These are phyloP conservation scores for Tricholoma saponaceum DNA, from an alignment of 768 basidiomycete genomes.

Conservation along the genomic window DNA sequence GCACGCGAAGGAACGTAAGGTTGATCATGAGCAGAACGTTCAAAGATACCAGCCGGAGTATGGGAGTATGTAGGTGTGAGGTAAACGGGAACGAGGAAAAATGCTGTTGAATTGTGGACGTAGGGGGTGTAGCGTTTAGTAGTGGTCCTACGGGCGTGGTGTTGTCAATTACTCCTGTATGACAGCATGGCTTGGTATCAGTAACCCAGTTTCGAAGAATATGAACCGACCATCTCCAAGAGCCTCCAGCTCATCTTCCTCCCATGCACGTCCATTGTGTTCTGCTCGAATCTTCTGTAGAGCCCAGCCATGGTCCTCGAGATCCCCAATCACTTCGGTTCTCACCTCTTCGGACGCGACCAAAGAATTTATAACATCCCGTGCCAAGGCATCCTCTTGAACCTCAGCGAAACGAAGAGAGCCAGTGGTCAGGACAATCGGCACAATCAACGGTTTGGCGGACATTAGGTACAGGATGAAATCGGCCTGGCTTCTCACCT, in stretches of 20 bases:
- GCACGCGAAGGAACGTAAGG: slow-evolving; percentile 61
- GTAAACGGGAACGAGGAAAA: slow-evolving; percentile 73
- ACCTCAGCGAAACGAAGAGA: slow-evolving; percentile 63
- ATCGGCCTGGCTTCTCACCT: background rate
- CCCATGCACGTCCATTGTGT: slow-evolving; percentile 59
- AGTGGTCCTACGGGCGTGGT: slow-evolving; percentile 48
- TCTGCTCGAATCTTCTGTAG: slow-evolving; percentile 62
- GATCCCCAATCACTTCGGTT: slow-evolving; percentile 51
- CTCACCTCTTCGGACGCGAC: slow-evolving; percentile 44
- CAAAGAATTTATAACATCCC: slow-evolving; percentile 57
- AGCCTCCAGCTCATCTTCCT: slow-evolving; percentile 61
- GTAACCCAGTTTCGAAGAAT: background rate
- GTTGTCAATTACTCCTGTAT: slow-evolving; percentile 46
- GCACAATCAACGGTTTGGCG: slow-evolving; percentile 44
- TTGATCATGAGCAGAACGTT: slow-evolving; percentile 54
- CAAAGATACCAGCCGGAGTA: slow-evolving; percentile 67
- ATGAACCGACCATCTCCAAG: slow-evolving; percentile 54
- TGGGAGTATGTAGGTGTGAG: slow-evolving; percentile 60
- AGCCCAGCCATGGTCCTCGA: slow-evolving; percentile 61
- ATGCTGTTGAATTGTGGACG: slow-evolving; percentile 37
- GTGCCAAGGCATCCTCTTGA: slow-evolving; percentile 44
- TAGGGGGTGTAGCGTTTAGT: slow-evolving; percentile 35
- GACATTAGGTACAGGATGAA: slow-evolving; percentile 4
- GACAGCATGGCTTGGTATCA: background rate
- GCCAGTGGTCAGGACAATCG: slow-evolving; percentile 54